A percentile compares a stretch with the other conserved stretches of the same genome.
Conservation (phyloP, 116 monocot genomes). For the Phalaenopsis hybrid region DNA sequence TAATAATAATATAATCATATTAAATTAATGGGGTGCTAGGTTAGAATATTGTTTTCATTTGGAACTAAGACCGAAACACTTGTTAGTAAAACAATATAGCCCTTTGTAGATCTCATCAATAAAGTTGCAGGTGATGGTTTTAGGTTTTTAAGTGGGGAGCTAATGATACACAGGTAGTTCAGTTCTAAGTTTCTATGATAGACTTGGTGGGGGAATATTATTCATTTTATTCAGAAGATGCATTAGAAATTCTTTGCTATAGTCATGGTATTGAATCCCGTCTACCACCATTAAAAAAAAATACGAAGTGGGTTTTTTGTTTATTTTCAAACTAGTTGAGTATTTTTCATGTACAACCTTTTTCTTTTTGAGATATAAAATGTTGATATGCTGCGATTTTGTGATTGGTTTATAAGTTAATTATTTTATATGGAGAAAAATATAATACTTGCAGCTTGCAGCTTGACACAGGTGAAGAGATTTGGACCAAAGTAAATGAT, state of each 20-base stretch:
- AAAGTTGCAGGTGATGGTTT: not conserved
- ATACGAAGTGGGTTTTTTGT: not conserved
- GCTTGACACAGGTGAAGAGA: constrained; percentile 54
- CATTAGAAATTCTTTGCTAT: not conserved
- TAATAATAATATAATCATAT: no score
- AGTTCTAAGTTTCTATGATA: not conserved
- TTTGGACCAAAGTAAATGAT: constrained; percentile 72
- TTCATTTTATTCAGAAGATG: not conserved
- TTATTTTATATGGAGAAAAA: not conserved
- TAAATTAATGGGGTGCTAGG: no score
- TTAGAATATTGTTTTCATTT: no score
- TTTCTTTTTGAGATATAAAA: not conserved
- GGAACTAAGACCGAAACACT: no score
- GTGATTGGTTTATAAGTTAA: not conserved
- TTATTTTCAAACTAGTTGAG: not conserved
- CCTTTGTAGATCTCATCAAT: no score
- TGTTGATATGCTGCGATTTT: not conserved
- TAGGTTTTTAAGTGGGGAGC: not conserved
- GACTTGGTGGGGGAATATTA: not conserved
- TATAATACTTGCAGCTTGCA: constrained; percentile 25
- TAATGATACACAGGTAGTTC: not conserved
- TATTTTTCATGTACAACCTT: not conserved
- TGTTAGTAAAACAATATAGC: no score
- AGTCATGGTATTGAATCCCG: no score
- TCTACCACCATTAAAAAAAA: not conserved